phyloP scores from a whole-genome alignment of 331 rosid genomes.

The Cydonia oblonga region DNA sequence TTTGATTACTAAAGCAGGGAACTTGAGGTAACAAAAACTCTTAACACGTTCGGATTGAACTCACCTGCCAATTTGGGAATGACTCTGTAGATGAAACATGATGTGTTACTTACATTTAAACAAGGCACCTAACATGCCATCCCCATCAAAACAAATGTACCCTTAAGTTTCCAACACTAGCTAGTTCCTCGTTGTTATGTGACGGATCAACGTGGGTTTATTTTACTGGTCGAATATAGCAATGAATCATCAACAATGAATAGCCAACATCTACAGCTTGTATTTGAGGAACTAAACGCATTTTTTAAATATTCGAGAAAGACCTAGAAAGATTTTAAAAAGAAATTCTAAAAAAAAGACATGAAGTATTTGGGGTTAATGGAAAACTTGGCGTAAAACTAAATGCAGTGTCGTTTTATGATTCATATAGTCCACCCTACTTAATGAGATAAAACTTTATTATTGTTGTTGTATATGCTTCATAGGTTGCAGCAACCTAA shows the following conservation, averaged over 20 bases:
- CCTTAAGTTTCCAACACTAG: not conserved
- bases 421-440: rapidly evolving
- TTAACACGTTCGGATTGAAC: too few species aligned
- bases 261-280: too few species aligned
- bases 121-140: not conserved
- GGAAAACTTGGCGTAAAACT: too few species aligned
- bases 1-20: slow-evolving; percentile 9
- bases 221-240: too few species aligned
- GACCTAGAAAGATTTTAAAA: too few species aligned
- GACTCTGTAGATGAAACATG: not conserved
- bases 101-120: slow-evolving; percentile 1
- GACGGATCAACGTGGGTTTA: too few species aligned
- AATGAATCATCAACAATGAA: too few species aligned
- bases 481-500: not conserved
- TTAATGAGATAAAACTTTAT: too few species aligned
- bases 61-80: not conserved
- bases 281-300: too few species aligned
- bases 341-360: too few species aligned
- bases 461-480: not conserved
- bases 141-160: not conserved
- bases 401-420: rapidly evolving
- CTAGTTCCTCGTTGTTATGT: not conserved
- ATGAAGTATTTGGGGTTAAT: too few species aligned
- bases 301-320: too few species aligned
- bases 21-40: not conserved